These are phyloP conservation scores for Chenopodium berlandieri DNA, from an alignment of 148 eudicot species.

Conservation along the genomic window DNA sequence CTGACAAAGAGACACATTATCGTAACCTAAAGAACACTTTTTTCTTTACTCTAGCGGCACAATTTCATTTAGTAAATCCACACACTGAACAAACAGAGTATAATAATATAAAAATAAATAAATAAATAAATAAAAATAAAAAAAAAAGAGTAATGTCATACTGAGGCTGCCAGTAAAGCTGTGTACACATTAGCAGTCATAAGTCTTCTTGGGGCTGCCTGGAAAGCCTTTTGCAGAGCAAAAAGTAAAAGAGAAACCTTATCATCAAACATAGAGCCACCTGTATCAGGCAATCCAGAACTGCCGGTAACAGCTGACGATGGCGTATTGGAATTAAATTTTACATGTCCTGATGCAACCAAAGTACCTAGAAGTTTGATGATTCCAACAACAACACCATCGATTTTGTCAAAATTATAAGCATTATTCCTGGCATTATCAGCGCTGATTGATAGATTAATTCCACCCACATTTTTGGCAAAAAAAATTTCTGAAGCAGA, in stretches of 20 bases:
- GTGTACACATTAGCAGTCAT: constrained; percentile 78
- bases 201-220: constrained; percentile 97
- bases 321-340: constrained; percentile 53
- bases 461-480: constrained; percentile 80
- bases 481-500: constrained; percentile 63
- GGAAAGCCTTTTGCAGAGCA: constrained; percentile 92
- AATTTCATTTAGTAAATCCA: constrained; percentile 5
- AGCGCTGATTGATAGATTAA: constrained; percentile 83
- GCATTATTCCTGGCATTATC: constrained; percentile 96
- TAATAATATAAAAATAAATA: not conserved
- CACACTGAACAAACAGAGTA: not conserved
- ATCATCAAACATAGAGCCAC: constrained; percentile 98
- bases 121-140: not conserved
- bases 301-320: constrained; percentile 53
- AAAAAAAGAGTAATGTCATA: constrained; percentile 37
- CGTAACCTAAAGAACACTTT: not conserved
- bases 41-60: not conserved
- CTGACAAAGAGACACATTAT: not conserved
- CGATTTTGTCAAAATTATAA: constrained; percentile 83
- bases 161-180: constrained; percentile 89
- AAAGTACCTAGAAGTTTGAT: constrained; percentile 81
- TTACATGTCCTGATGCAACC: constrained; percentile 70
- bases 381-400: constrained; percentile 78
- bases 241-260: constrained; percentile 87
- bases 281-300: constrained; percentile 59